Evolutionary conservation across 768 basidiomycete genomes (phyloP), one percentile per base, ranked within the genome.

Genomic region (Pleurotus ostreatus): DNA sequence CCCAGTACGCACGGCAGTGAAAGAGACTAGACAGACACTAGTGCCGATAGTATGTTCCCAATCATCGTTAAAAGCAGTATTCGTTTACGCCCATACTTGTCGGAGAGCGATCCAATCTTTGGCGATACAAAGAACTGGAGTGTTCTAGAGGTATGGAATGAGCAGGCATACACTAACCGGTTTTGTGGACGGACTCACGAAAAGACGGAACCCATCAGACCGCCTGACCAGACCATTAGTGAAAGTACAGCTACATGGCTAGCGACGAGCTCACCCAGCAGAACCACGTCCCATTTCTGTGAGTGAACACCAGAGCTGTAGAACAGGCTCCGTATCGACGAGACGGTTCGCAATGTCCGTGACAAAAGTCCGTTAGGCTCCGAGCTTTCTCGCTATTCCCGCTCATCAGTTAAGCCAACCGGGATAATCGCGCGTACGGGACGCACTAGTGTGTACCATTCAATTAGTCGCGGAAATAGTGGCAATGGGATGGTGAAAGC

Each of bases 401-500:
- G 30, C 49, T n/a, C 37, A 34, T 39, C 16, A 56, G 55, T 52
- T 25, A 34, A 38, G 20, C 11, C 8, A 34, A 11, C 30, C 30
- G 30, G 30, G 30, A 34, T 34, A 11, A 34, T 34, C 30, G 30
- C 30, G 30, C 30, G 11, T 34, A 34, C 30, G 30, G 30, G 41
- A 69, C 82, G 63, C 61, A 88, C 90, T 66, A 83, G 70, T 1
- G 85, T 86, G 67, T 94, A 95, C 89, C 89, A 94, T 72, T 95
- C 88, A 43, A 97, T 94, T 49, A 98, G 77, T n/a, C 95, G 84
- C n/a, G 96, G 96, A 70, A 98, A 98, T 26, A 98, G 82, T 18
- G 96, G 96, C n/a, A 98, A 78, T 8, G 94, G 94, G 46, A 96
- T 90, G 20, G 93, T 97, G 71, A 95, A 96, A 11, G 93, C 92